These are phyloP conservation scores for Backusella morwellensis DNA, from an alignment of 192 early-diverging fungal genomes.

Conservation along the genomic window DNA sequence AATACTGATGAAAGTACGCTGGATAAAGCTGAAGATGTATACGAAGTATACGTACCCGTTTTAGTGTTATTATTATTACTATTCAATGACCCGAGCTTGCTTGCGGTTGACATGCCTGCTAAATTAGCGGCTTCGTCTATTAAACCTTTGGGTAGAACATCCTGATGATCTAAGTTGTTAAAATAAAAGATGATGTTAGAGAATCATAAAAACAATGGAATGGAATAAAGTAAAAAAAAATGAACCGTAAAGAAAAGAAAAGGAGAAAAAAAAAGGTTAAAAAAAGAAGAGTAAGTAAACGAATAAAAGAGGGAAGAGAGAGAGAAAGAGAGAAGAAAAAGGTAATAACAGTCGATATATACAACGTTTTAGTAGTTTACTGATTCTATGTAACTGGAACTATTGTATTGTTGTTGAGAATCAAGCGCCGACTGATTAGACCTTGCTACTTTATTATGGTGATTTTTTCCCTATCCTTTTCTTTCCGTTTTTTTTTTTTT, in stretches of 20 bases:
- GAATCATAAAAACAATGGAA: neutral
- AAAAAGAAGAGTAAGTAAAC: neutral
- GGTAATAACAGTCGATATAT: neutral
- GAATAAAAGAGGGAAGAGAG: neutral
- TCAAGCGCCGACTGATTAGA: neutral
- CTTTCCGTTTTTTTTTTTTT: neutral
- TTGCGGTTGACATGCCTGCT: constrained; percentile 8
- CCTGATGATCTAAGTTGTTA: constrained; percentile 4
- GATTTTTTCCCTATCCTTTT: neutral
- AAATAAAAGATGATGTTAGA: neutral
- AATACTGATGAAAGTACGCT: constrained; percentile 6
- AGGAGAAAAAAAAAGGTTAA: neutral
- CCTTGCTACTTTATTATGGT: too few relatives aligned
- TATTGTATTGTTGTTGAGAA: neutral
- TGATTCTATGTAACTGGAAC: neutral
- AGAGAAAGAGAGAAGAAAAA: neutral
- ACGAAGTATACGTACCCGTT: neutral
- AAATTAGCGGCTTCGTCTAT: constrained; percentile 11
- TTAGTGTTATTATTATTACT: neutral
- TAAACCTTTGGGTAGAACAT: neutral
- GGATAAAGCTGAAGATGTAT: constrained; percentile 5
- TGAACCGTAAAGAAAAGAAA: neutral
- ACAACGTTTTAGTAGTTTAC: neutral
- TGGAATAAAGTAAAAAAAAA: neutral
- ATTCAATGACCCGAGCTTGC: neutral